These are phyloP conservation scores for Melampsora larici-populina DNA, from an alignment of 1,284 basidiomycete species.

Conservation along the genomic window DNA sequence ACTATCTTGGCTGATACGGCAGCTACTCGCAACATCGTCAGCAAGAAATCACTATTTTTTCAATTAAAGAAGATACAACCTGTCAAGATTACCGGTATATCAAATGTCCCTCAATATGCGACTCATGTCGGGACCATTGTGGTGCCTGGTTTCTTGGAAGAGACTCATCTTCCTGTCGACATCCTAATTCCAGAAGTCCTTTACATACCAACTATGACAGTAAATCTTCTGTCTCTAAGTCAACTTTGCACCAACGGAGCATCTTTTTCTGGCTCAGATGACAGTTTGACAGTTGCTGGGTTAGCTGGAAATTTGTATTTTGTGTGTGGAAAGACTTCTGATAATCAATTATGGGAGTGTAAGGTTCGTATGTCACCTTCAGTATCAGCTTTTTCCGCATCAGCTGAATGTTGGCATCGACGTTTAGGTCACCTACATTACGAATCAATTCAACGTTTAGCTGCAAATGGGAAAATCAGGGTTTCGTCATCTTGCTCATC, in stretches of 20 bases:
- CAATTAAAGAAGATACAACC: not conserved
- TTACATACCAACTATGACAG: no score
- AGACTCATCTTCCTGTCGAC: not conserved
- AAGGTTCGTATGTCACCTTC: not conserved
- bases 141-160: not conserved
- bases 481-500: not conserved
- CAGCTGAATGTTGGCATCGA: not conserved
- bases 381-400: not conserved
- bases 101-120: not conserved
- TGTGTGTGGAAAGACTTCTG: not conserved
- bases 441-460: not conserved
- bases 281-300: not conserved
- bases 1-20: not conserved
- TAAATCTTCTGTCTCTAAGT: not conserved
- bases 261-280: not conserved
- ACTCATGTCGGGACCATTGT: not conserved
- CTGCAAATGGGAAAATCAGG: not conserved
- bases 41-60: not conserved
- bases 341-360: not conserved
- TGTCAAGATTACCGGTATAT: not conserved
- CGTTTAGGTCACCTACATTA: not conserved
- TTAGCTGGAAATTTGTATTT: not conserved
- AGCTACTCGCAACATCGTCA: not conserved
- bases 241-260: not conserved
- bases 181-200: not conserved